Base-by-base conservation (phyloP, 176 grass and related monocot genomes). In the Musa schizocarpa region DNA sequence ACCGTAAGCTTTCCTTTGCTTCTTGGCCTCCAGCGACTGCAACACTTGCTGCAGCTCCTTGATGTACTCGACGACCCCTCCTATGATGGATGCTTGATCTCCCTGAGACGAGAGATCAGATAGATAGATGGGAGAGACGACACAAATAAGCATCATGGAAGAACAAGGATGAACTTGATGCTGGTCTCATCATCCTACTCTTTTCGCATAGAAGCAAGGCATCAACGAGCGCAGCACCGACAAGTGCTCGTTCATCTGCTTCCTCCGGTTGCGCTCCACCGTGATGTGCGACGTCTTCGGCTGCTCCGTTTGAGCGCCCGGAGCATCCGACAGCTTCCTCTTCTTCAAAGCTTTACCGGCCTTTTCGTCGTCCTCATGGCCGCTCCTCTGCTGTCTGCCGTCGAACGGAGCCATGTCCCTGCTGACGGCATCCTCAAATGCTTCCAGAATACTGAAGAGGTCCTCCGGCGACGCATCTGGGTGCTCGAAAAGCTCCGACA, bases 191-290 rank as follows among this genome's bases (percentile, higher is more conserved):
- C 34, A 43, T 43, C 72, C 75, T 88, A 94, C 91, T 71, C 91
- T 94, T 55, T 94, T 90, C 22, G 90, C 85, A 48, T 94, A 94
- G 79, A 94, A 94, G 77, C 85, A 90, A 8, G 91, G 91, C 91
- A 94, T 94, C 83, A 94, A 78, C 10, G 91, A 82, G 17, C 91
- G 91, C 50, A 94, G 81, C 63, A 84, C 78, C 61, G 76, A 17
- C 69, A 94, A 76, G 66, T 90, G 85, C 64, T 86, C 88, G 50
- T 94, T 94, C 91, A 88, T 94, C 74, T 94, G 91, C 88, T 94
- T 94, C 88, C 91, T 87, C 77, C 91, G 85, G 83, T 94, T 94
- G 57, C 91, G 91, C 91, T 94, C 91, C 71, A 94, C 91, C 69
- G 91, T 71, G 49, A 94, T 90, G 81, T 94, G 91, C 56, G 88